Evolutionary conservation across 805 yeast species (phyloP), one percentile per base, ranked within the genome.

Genomic region (Candida ovalis): DNA sequence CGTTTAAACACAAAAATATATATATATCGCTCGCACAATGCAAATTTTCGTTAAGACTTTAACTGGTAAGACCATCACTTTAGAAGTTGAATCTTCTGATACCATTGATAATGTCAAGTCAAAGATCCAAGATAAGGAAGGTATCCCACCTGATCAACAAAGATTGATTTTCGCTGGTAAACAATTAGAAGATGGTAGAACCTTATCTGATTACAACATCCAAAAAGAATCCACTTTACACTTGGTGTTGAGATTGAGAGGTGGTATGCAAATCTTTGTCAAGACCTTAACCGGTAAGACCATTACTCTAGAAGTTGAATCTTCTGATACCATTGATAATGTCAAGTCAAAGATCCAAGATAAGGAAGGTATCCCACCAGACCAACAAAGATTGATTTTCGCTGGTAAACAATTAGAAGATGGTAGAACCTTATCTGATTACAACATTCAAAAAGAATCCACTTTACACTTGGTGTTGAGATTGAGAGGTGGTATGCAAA

Each of bases 351-450:
- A 71, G 61, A 69, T 70, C 39, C 74, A 71, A 52, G 73, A 68
- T 58, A 69, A 69, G 64, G 72, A 68, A 47, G 75, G 75, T 49
- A 69, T 69, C 52, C 73, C 74, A 47, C 74, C 72, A 33, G 73
- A 69, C 58, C 73, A 71, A 51, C 72, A 65, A 52, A 62, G 73
- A 64, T 61, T 69, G 57, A 71, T 70, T 45, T 70, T 70, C 42
- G 75, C 75, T 27, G 74, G 75, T 67, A 70, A 71, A 61, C 74
- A 71, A 53, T 61, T 71, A 51, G 75, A 71, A 55, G 74, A 70
- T 44, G 97, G 97, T 70, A 88, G 97, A 82, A 90, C 97, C 60
- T 80, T 90, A 63, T 86, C 96, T 60, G 97, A 90, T 80, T 91
- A 71, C 70, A 70, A 71, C 68, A 71, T 70, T 40, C 74, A 70